A percentile compares a stretch with the other conserved stretches of the same genome.
These are phyloP conservation scores for Arthrocladium fulminans DNA, from an alignment of 2,329 filamentous ascomycete genomes.

Conservation along the genomic window DNA sequence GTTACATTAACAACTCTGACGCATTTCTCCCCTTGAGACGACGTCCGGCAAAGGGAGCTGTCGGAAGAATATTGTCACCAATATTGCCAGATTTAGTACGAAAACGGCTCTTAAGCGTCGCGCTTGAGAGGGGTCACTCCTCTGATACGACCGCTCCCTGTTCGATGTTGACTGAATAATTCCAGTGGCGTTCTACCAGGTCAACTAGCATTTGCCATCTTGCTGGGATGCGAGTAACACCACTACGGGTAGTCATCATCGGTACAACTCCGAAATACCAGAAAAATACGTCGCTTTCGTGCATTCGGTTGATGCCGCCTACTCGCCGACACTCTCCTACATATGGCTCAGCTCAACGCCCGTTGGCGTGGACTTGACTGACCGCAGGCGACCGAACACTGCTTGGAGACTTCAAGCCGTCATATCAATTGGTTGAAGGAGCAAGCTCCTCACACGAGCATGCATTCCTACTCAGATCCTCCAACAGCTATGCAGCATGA, in stretches of 20 bases:
- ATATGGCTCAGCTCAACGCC: neutral
- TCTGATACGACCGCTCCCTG: neutral
- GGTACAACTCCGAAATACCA: neutral
- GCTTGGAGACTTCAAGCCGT: neutral
- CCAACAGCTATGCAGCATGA: too few relatives aligned
- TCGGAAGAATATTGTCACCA: neutral
- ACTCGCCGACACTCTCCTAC: neutral
- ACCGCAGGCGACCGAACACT: neutral
- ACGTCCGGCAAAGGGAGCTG: neutral
- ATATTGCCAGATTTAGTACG: neutral
- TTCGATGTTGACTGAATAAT: neutral
- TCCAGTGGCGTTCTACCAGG: neutral
- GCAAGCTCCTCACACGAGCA: neutral
- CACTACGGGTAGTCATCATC: neutral
- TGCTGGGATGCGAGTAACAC: neutral
- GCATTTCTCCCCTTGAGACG: neutral
- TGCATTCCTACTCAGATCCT: neutral
- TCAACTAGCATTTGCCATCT: neutral
- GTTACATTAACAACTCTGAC: neutral
- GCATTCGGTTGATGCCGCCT: neutral
- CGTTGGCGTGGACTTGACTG: neutral
- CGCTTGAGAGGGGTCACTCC: neutral
- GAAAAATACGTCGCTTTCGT: neutral
- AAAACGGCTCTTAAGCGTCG: neutral
- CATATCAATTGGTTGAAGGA: neutral